Percentiles rank a stretch among this genome's conserved stretches.
Evolutionary conservation across 2,329 filamentous ascomycete genomes (phyloP).

Genomic region (Xylariaceae sp.): DNA sequence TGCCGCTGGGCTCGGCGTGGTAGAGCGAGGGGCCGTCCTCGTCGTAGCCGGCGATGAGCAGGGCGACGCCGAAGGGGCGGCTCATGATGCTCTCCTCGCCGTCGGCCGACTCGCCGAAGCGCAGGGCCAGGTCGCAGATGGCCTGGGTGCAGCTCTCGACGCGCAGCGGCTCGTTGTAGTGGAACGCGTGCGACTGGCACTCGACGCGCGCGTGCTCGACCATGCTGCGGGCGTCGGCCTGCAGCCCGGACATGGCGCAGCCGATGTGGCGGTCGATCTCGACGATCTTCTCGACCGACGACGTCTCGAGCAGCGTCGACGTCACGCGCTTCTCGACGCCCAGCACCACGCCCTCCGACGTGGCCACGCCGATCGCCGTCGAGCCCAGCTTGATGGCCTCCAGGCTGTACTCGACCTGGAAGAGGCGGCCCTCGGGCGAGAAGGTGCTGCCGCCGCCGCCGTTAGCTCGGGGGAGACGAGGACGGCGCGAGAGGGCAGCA

Average conservation of each 20-base stretch:
- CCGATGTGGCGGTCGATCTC: constrained; percentile 99
- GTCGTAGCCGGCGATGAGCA: constrained; percentile 94
- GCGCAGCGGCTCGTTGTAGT: constrained; percentile 90
- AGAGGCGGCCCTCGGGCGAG: constrained; percentile 97
- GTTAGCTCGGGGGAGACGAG: background rate
- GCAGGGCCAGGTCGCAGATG: constrained; percentile 91
- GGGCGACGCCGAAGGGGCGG: constrained; percentile 89
- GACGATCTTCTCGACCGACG: constrained; percentile 98
- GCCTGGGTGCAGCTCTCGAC: constrained; percentile 98
- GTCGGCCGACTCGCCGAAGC: constrained; percentile 95
- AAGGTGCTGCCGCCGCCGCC: constrained; percentile 64
- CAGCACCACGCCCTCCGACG: constrained; percentile 87
- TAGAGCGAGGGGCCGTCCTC: constrained; percentile 96
- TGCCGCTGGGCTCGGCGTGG: constrained; percentile 95
- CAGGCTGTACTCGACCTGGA: constrained; percentile 99
- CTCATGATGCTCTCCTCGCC: constrained; percentile 99
- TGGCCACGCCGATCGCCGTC: constrained; percentile 96
- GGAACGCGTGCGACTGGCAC: constrained; percentile 93
- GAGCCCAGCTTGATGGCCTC: constrained; percentile 99
- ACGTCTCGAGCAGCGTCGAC: constrained; percentile 92
- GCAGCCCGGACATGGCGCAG: constrained; percentile 95
- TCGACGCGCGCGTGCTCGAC: constrained; percentile 97
- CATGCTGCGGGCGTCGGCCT: constrained; percentile 96
- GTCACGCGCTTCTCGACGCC: constrained; percentile 99
- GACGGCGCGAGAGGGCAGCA: background rate